Percentiles rank a stretch among this genome's conserved stretches.
Evolutionary conservation across 139 green algal species (phyloP).

Genomic region (Chlamydomonas applanata): DNA sequence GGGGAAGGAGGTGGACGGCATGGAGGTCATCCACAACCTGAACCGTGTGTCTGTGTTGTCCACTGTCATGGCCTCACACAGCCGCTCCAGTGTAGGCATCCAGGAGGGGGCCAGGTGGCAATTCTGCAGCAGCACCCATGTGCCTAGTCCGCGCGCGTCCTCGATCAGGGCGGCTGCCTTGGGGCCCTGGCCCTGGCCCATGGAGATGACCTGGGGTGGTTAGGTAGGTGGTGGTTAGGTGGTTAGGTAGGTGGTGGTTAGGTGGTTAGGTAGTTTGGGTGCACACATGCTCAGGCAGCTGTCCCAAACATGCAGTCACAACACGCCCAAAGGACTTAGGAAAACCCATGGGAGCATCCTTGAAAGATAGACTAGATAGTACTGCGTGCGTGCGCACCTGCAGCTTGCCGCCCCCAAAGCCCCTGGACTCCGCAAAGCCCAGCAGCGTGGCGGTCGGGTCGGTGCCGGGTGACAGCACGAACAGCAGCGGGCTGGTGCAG

Average conservation of each 20-base stretch:
- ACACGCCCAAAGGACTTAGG: not conserved
- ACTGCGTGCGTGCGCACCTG: conserved; percentile 4
- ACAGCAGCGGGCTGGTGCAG: conserved; percentile 65
- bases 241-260: not conserved
- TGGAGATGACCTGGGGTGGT: conserved; percentile 49
- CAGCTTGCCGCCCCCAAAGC: conserved; percentile 6
- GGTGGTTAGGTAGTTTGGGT: not conserved
- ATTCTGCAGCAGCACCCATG: conserved; percentile 81
- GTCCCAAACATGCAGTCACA: not conserved
- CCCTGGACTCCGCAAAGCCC: conserved; percentile 65
- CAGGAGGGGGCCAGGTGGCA: conserved; percentile 75
- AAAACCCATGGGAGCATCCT: no score
- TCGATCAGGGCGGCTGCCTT: conserved; percentile 71
- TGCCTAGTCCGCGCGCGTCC: conserved; percentile 38
- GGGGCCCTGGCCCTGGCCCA: conserved; percentile 81
- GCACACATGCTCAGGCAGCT: not conserved
- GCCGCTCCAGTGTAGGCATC: conserved; percentile 71
- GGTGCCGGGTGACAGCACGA: conserved; percentile 71
- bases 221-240: conserved; percentile 12
- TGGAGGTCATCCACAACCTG: conserved; percentile 57
- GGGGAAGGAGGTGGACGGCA: conserved; percentile 50
- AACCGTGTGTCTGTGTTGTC: conserved; percentile 53
- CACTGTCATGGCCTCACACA: conserved; percentile 53
- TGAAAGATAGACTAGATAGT: no score
- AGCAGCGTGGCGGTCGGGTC: conserved; percentile 69